phyloP scores from a whole-genome alignment of 2,329 filamentous ascomycete genomes.

The Ascosphaera acerosa region DNA sequence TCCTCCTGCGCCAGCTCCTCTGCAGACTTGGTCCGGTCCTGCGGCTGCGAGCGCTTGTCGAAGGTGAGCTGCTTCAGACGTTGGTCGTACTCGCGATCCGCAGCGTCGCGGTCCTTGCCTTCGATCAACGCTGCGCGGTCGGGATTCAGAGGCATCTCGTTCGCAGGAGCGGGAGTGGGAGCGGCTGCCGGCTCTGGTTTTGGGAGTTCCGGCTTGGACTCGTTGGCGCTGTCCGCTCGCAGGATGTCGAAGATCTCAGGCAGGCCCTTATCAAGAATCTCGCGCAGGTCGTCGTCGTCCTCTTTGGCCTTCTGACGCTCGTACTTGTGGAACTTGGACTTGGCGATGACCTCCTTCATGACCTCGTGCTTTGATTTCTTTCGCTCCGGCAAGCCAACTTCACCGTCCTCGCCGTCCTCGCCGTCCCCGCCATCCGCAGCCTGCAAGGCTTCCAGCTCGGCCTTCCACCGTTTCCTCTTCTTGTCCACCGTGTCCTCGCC shows the following conservation, averaged over 20 bases:
- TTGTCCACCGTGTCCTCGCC: constrained; percentile 26
- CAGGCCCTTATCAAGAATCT: constrained; percentile 63
- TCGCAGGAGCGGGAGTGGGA: constrained; percentile 19
- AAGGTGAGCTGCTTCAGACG: constrained; percentile 57
- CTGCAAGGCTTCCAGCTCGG: constrained; percentile 18
- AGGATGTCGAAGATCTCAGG: constrained; percentile 51
- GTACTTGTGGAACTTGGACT: constrained; percentile 87
- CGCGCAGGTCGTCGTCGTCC: constrained; percentile 68
- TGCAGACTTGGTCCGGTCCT: constrained; percentile 71
- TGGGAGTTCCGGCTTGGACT: constrained; percentile 13
- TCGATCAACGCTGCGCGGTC: constrained; percentile 35
- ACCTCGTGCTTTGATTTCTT: constrained; percentile 95
- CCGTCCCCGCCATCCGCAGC: constrained; percentile 8
- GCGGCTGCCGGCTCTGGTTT: constrained; percentile 23
- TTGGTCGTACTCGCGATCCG: constrained; percentile 72
- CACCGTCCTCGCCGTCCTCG: constrained; percentile 23
- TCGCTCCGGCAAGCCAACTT: constrained; percentile 39
- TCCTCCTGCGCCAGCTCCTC: constrained; percentile 64
- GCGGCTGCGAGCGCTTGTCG: constrained; percentile 64
- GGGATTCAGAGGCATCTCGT: constrained; percentile 30
- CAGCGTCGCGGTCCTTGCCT: constrained; percentile 35
- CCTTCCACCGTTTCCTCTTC: constrained; percentile 25
- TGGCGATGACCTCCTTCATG: constrained; percentile 93
- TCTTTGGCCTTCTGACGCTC: constrained; percentile 83
- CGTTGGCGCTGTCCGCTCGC: constrained; percentile 27